Conservation (phyloP, 441 rosid species). For the Biscutella auriculata region DNA sequence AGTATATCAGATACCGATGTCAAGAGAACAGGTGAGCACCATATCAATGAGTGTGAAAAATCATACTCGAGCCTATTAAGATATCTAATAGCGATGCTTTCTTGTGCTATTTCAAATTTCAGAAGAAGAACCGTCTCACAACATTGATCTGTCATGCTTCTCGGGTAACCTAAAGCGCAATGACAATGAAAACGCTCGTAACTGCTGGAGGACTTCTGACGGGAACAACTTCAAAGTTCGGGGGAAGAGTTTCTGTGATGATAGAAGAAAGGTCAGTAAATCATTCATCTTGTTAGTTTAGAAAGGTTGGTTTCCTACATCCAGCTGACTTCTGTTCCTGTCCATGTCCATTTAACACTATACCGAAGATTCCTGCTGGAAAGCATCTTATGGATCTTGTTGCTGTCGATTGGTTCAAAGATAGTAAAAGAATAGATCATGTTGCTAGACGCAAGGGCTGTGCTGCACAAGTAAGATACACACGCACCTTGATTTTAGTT, state of each 20-base stretch:
- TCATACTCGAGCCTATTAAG: neutral
- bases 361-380: constrained; percentile 75
- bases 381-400: constrained; percentile 95
- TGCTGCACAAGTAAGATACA: constrained; percentile 68
- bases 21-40: constrained; percentile 47
- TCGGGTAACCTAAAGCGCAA: constrained; percentile 75
- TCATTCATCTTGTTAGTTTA: constrained; percentile 5
- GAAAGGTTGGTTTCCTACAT: neutral
- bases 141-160: constrained; percentile 81
- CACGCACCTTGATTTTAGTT: neutral
- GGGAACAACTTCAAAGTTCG: constrained; percentile 97
- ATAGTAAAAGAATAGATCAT: constrained; percentile 92
- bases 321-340: constrained; percentile 12
- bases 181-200: constrained; percentile 76
- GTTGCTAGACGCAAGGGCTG: constrained; percentile 92
- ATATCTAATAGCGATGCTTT: neutral
- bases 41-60: neutral
- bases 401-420: constrained; percentile 99
- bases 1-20: constrained; percentile 39
- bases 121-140: constrained; percentile 66
- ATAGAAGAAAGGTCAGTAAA: constrained; percentile 74
- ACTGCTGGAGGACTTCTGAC: constrained; percentile 85
- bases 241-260: constrained; percentile 61
- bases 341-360: neutral
- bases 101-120: constrained; percentile 28